Evolutionary conservation across 2,329 filamentous ascomycete genomes (phyloP).

Genomic region (Sporothrix protearum): DNA sequence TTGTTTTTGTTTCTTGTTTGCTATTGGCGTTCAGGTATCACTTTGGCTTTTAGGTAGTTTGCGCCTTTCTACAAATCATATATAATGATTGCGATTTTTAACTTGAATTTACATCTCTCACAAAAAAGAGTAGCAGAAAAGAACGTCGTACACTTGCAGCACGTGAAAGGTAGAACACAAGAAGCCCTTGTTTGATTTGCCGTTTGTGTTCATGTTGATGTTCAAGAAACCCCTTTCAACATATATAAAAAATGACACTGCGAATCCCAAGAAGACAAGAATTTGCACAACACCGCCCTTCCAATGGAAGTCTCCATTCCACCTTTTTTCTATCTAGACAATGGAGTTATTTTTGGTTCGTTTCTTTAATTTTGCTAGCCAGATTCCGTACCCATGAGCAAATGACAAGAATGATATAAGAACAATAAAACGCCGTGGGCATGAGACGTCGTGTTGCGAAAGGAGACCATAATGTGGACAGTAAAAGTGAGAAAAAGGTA

Average conservation of each 20-base stretch:
- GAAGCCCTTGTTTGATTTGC: not conserved
- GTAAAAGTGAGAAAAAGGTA: not conserved
- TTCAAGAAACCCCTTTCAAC: not conserved
- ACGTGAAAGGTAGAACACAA: no score
- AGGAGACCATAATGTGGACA: not conserved
- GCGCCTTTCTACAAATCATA: slow-evolving; percentile 1
- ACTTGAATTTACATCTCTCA: not conserved
- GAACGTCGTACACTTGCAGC: no score
- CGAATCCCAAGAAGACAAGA: not conserved
- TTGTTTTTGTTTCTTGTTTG: not conserved
- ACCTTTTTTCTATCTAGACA: not conserved
- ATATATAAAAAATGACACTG: not conserved
- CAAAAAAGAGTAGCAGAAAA: no score
- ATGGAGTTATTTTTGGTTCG: not conserved
- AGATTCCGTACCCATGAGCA: not conserved
- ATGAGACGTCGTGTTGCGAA: not conserved
- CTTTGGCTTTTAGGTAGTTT: not conserved
- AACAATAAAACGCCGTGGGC: slow-evolving; percentile 5
- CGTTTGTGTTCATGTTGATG: not conserved
- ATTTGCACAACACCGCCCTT: slow-evolving; percentile 6
- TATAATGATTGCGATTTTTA: not conserved
- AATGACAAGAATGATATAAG: not conserved
- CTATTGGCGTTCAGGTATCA: not conserved
- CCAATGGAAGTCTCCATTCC: not conserved
- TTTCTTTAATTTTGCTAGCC: slow-evolving; percentile 10